phyloP scores from a whole-genome alignment of 768 basidiomycete genomes.

The Asterophora lycoperdoides region DNA sequence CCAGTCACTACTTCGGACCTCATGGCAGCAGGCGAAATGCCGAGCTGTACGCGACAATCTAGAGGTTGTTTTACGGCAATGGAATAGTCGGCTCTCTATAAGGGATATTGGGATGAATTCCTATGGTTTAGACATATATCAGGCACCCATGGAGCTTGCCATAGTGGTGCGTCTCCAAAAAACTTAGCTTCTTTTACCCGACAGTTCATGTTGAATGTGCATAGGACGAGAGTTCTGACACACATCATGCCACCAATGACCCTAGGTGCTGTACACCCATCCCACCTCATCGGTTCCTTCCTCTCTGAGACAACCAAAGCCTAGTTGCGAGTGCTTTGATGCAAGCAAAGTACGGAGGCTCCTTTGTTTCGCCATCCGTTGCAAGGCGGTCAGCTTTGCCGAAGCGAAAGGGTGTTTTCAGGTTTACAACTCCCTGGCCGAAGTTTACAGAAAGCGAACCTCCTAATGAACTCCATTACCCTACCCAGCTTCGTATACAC shows the following conservation, averaged over 20 bases:
- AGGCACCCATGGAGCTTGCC: constrained; percentile 11
- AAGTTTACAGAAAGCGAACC: not conserved
- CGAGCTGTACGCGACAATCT: not conserved
- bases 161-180: constrained; percentile 10
- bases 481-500: not conserved
- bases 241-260: not conserved
- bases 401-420: not conserved
- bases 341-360: not conserved
- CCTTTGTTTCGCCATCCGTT: not conserved
- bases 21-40: not conserved
- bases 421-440: not conserved
- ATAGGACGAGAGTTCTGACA: not conserved
- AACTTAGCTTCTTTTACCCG: not conserved
- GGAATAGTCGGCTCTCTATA: not conserved
- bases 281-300: not conserved
- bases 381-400: not conserved
- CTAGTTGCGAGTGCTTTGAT: constrained; percentile 4
- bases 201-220: not conserved
- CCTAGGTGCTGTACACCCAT: not conserved
- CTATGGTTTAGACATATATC: constrained; percentile 1
- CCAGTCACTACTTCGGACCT: not conserved
- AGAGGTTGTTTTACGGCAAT: not conserved
- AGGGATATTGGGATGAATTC: constrained; percentile 10
- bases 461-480: not conserved
- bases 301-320: constrained; percentile 2